Percentiles rank a stretch among this genome's conserved stretches.
These are phyloP conservation scores for Lactuca saligna DNA, from an alignment of 129 eudicot genomes.

Conservation along the genomic window DNA sequence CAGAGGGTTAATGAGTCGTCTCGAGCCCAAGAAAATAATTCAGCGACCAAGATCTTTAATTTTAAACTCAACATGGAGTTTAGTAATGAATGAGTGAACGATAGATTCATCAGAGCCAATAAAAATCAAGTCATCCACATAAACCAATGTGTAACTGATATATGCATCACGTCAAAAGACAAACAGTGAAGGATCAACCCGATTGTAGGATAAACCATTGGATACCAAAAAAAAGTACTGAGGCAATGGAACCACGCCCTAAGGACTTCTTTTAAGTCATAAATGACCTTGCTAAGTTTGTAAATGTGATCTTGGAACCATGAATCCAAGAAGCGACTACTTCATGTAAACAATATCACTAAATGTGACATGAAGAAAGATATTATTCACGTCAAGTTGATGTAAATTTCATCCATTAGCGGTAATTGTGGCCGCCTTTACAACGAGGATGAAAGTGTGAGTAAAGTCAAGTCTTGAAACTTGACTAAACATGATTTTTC, in stretches of 20 bases:
- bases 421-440: no score
- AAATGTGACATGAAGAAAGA: background rate
- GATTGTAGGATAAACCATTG: background rate
- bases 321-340: background rate
- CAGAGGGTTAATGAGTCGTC: background rate
- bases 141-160: background rate
- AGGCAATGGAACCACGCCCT: no score
- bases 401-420: background rate
- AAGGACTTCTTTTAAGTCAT: no score
- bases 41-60: background rate
- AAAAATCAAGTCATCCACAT: background rate
- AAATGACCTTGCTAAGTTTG: background rate
- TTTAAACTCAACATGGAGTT: background rate
- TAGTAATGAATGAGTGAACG: background rate
- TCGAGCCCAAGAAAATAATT: background rate
- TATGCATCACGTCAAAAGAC: background rate
- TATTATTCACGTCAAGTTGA: background rate
- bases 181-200: background rate
- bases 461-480: no score
- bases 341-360: background rate
- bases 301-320: background rate
- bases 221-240: background rate
- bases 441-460: no score
- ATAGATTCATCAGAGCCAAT: background rate
- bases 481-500: no score